Evolutionary conservation across 345 rosid genomes (phyloP), one percentile per base, ranked within the genome.

Genomic region (Erodium maritimum): DNA sequence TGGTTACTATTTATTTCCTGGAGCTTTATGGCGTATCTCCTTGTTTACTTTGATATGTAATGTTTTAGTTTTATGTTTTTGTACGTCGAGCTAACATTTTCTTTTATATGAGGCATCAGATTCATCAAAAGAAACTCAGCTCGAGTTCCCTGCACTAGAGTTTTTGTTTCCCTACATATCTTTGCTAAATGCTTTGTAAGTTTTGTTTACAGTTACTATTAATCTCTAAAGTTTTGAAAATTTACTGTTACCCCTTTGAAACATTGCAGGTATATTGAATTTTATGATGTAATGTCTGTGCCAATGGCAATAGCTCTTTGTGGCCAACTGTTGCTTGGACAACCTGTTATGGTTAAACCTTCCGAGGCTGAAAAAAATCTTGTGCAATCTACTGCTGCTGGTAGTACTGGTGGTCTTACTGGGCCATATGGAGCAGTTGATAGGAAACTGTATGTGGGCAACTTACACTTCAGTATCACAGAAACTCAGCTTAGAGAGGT

Each of bases 321-420:
- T 64, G 96, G 96, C 59, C 97, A 91, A 46, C 74, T 77, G 19
- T 79, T 91, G 52, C 82, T 87, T 67, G 96, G 97, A 63, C 96
- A 91, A 75, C 96, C 91, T 61, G 97, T 87, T 58, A 91, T 91
- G 97, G 96, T 91, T 59, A 91, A 91, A 70, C 96, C 97, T 69
- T 91, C 97, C 13, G 97, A 91, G 80, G 97, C 97, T 71, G 96
- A 91, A 75, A 91, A 91, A 86, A 91, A 91, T 69, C 78, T 91
- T 66, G 86, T 81, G 65, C 97, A 88, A 67, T 79, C 96, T 62
- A 91, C 65, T 34, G 69, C 91, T 61, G n/a, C n/a, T 14, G 79
- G 79, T 23, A 78, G 81, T 56, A 79, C 80, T 19, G 79, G 81
- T 58, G 81, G 75, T 19, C 68, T 73, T 64, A 59, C 75, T 23